Base-by-base conservation (phyloP, 139 green algal species). In the Desmodesmus armatus region DNA sequence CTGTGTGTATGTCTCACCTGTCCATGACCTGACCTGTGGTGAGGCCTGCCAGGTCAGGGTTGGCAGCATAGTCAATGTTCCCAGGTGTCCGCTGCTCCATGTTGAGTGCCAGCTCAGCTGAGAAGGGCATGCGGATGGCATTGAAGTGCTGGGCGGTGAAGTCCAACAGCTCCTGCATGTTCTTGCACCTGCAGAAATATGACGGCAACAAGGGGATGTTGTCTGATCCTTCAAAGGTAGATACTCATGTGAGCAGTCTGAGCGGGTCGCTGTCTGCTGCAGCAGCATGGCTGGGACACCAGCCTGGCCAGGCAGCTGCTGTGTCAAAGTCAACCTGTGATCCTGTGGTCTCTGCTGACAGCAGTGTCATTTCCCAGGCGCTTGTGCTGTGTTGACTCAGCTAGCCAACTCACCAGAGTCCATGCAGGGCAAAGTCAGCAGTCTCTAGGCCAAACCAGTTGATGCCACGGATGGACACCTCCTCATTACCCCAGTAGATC, bases 371-470 rank as follows among this genome's bases (percentile, higher is more conserved):
- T n/a, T n/a, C n/a, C n/a, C n/a, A n/a, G n/a, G n/a, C n/a, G n/a
- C n/a, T n/a, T n/a, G n/a, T n/a, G n/a, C n/a, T n/a, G n/a, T n/a
- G n/a, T n/a, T n/a, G n/a, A n/a, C n/a, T n/a, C n/a, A n/a, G n/a
- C n/a, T n/a, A n/a, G n/a, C n/a, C n/a, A 44, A n/a, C 62, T 31
- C n/a, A 66, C 86, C 86, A 90, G 11, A 90, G 83, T 3, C 87
- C 87, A 44, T 91, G 83, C 44, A 88, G 41, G 4, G 66, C 58
- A 70, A 82, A 87, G 60, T 81, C 74, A 27, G 49, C 62, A 19
- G 87, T 88, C 63, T 87, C 87, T 23, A 87, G 47, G 23, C 82
- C 82, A 70, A 78, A 87, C 72, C 73, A 87, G 82, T 87, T 87
- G 58, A 78, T 27, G 47, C 82, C 82, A 31, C 78, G 77, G 72